These are phyloP conservation scores for Saccharomycopsis capsularis DNA, from an alignment of 805 yeast species.

Conservation along the genomic window DNA sequence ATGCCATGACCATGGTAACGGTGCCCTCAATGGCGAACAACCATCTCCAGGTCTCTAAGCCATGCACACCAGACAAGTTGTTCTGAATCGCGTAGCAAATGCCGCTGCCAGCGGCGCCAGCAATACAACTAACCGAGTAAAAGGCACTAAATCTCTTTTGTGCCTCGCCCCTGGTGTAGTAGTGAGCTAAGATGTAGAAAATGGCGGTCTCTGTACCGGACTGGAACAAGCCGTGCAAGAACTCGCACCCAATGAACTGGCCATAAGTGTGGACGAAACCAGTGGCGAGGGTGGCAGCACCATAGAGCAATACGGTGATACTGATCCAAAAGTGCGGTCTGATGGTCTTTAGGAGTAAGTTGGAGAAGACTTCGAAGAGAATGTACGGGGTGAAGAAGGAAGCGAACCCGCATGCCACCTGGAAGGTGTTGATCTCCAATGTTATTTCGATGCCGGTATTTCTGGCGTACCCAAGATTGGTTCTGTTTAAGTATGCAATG, in stretches of 20 bases:
- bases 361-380: conserved; percentile 58
- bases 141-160: conserved; percentile 64
- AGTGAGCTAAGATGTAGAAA: conserved; percentile 61
- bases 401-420: conserved; percentile 58
- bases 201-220: conserved; percentile 72
- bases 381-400: conserved; percentile 69
- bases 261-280: conserved; percentile 56
- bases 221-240: conserved; percentile 61
- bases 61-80: conserved; percentile 33
- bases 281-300: conserved; percentile 55
- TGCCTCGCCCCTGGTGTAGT: conserved; percentile 58
- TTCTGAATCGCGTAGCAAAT: conserved; percentile 52
- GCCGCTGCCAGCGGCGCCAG: conserved; percentile 73
- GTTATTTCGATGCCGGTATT: conserved; percentile 54
- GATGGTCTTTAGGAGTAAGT: conserved; percentile 49
- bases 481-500: conserved; percentile 66
- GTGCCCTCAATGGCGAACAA: conserved; percentile 44
- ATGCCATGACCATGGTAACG: conserved; percentile 28
- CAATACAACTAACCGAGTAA: conserved; percentile 58
- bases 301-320: conserved; percentile 51
- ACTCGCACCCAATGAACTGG: conserved; percentile 54
- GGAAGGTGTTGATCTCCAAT: conserved; percentile 46
- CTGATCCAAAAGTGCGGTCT: conserved; percentile 62
- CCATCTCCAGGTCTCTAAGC: conserved; percentile 46
- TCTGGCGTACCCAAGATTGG: conserved; percentile 67